phyloP scores from a whole-genome alignment of 148 eudicot species.

The Rhododendron simsii region DNA sequence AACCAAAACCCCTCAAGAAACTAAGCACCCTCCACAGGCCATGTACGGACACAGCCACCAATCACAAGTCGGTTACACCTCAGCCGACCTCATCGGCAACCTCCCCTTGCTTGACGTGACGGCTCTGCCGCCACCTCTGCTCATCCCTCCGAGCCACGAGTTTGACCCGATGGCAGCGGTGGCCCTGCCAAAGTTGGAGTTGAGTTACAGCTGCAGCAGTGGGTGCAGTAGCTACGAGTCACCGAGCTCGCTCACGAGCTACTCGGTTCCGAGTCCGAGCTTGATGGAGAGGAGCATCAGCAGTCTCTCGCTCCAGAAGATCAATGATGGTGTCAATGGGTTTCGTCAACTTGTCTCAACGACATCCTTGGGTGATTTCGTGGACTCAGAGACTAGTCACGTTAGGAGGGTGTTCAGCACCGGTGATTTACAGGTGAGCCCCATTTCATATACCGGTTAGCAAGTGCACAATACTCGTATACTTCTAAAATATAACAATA shows the following conservation, averaged over 20 bases:
- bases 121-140: slow-evolving; percentile 8
- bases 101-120: not conserved
- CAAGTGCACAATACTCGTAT: not conserved
- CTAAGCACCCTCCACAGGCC: not conserved
- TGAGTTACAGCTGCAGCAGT: slow-evolving; percentile 21
- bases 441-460: not conserved
- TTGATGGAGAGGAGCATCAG: slow-evolving; percentile 34
- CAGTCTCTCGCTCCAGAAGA: slow-evolving; percentile 52
- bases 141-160: slow-evolving; percentile 18
- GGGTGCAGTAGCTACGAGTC: slow-evolving; percentile 34
- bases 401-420: slow-evolving; percentile 50
- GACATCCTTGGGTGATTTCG: slow-evolving; percentile 16
- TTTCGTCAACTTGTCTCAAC: slow-evolving; percentile 21
- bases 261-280: slow-evolving; percentile 15
- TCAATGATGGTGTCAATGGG: slow-evolving; percentile 9
- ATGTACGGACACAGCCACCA: slow-evolving; percentile 27
- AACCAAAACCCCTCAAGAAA: not conserved
- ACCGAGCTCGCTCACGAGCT: slow-evolving; percentile 23
- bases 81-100: slow-evolving; percentile 11
- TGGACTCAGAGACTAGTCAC: slow-evolving; percentile 27
- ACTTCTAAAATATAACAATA: not conserved
- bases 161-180: not conserved
- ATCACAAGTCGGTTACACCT: not conserved
- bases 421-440: slow-evolving; percentile 51
- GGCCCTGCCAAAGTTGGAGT: slow-evolving; percentile 10